Evolutionary conservation across 2,329 filamentous ascomycete genomes (phyloP).

Genomic region (Phialophora tarda): DNA sequence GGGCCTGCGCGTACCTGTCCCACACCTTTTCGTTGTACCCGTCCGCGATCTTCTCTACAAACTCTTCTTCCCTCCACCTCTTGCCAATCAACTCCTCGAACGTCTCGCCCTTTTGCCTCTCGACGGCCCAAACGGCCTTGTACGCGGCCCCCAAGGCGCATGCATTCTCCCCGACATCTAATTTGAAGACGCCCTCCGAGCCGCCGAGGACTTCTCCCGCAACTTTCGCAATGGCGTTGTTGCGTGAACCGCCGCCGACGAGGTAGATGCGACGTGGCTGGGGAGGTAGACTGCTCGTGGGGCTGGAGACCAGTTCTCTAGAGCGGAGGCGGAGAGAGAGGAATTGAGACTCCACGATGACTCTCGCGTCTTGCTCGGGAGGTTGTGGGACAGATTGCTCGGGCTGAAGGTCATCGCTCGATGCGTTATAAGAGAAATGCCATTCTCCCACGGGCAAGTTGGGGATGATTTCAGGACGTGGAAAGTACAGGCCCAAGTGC

Average conservation of each 20-base stretch:
- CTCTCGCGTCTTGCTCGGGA: slow-evolving; percentile 75
- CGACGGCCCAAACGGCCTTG: slow-evolving; percentile 89
- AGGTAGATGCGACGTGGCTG: slow-evolving; percentile 92
- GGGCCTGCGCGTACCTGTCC: slow-evolving; percentile 75
- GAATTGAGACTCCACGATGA: slow-evolving; percentile 93
- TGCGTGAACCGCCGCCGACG: slow-evolving; percentile 88
- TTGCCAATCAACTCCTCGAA: slow-evolving; percentile 87
- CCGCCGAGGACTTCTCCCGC: slow-evolving; percentile 88
- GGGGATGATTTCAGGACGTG: slow-evolving; percentile 92
- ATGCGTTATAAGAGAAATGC: slow-evolving; percentile 70
- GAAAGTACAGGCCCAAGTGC: slow-evolving; percentile 92
- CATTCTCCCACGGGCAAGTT: slow-evolving; percentile 86
- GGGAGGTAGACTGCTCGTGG: slow-evolving; percentile 66
- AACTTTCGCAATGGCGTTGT: slow-evolving; percentile 84
- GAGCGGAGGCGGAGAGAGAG: slow-evolving; percentile 88
- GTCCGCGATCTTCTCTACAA: slow-evolving; percentile 79
- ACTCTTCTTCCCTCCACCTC: slow-evolving; percentile 84
- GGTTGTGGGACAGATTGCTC: slow-evolving; percentile 60
- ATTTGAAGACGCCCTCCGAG: slow-evolving; percentile 85
- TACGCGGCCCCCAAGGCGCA: slow-evolving; percentile 94
- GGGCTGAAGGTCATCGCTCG: slow-evolving; percentile 59
- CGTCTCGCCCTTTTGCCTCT: slow-evolving; percentile 70
- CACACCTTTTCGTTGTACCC: slow-evolving; percentile 79
- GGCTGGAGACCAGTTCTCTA: slow-evolving; percentile 70
- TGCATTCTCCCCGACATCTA: slow-evolving; percentile 93